These are phyloP conservation scores for Eucalyptus pumila DNA, from an alignment of 345 rosid species.

Conservation along the genomic window DNA sequence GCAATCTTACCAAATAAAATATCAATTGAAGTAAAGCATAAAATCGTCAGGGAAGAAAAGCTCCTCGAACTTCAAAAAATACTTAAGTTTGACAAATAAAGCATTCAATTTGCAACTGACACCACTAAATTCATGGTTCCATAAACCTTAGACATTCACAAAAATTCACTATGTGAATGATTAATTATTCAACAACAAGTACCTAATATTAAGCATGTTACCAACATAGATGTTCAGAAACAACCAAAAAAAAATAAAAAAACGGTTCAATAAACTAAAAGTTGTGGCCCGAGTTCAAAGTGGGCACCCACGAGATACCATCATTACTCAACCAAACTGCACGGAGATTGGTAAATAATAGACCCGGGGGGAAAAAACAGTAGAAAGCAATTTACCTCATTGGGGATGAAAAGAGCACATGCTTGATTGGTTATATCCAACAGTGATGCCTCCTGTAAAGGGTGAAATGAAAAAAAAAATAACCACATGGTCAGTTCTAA, in stretches of 20 bases:
- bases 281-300: neutral
- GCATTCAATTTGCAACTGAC: neutral
- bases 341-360: neutral
- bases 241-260: neutral
- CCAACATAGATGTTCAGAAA: neutral
- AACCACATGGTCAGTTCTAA: neutral
- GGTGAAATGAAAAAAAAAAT: neutral
- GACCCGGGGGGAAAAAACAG: neutral
- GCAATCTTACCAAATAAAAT: constrained; percentile 35
- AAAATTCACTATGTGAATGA: neutral
- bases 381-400: constrained; percentile 40
- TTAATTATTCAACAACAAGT: neutral
- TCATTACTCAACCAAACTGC: neutral
- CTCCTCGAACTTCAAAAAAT: neutral
- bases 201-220: neutral
- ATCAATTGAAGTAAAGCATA: neutral
- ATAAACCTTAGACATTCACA: neutral
- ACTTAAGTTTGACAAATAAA: neutral
- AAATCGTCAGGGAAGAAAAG: neutral
- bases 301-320: neutral
- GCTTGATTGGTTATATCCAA: constrained; percentile 75
- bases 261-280: neutral
- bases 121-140: neutral
- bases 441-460: constrained; percentile 83
- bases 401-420: constrained; percentile 68